phyloP scores from a whole-genome alignment of 2,329 filamentous ascomycete species.

The Juglanconis oblonga region DNA sequence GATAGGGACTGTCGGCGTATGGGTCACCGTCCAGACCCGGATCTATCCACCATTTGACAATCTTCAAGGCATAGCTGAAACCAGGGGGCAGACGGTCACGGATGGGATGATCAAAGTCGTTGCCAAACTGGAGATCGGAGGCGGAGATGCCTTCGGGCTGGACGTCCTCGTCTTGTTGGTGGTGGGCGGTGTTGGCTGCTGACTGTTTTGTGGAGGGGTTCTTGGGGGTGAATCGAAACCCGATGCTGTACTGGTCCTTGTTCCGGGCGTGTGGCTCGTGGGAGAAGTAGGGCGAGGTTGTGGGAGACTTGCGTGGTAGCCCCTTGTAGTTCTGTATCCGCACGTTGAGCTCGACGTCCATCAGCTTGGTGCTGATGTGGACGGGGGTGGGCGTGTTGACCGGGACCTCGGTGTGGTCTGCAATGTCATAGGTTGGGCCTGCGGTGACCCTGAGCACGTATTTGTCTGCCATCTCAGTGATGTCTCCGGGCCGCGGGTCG shows the following conservation, averaged over 20 bases:
- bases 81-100: conserved; percentile 81
- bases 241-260: conserved; percentile 80
- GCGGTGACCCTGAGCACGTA: conserved; percentile 82
- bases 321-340: conserved; percentile 67
- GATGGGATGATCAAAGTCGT: conserved; percentile 92
- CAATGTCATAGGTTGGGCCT: conserved; percentile 69
- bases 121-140: conserved; percentile 81
- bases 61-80: conserved; percentile 77
- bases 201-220: conserved; percentile 22
- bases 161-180: conserved; percentile 16
- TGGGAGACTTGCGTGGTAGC: conserved; percentile 68
- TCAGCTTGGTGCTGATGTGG: conserved; percentile 59
- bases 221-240: conserved; percentile 75
- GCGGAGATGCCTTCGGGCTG: conserved; percentile 56
- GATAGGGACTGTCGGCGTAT: conserved; percentile 79
- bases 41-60: conserved; percentile 89
- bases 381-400: conserved; percentile 69
- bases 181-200: conserved; percentile 12
- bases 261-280: conserved; percentile 62
- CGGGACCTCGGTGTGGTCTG: conserved; percentile 69
- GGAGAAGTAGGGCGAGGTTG: conserved; percentile 74
- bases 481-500: too few relatives aligned
- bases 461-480: conserved; percentile 56
- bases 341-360: conserved; percentile 69
- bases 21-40: conserved; percentile 87